Evolutionary conservation across 164 flowering plant genomes (phyloP).

Genomic region (Taxillus chinensis): DNA sequence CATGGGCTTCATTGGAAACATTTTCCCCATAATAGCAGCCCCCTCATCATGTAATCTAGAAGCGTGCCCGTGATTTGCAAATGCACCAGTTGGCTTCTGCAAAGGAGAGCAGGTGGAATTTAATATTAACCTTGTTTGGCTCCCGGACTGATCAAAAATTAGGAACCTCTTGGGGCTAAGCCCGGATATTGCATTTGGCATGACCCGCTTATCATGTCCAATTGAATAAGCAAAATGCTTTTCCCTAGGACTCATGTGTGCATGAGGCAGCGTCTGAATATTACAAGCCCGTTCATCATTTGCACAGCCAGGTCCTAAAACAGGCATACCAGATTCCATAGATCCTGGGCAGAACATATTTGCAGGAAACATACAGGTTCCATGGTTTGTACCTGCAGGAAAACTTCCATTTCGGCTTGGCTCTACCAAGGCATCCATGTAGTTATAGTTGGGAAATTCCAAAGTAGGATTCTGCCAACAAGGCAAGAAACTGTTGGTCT

Average conservation of each 20-base stretch:
- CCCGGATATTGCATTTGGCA: conserved; percentile 6
- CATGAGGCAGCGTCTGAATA: conserved; percentile 9
- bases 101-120: conserved; percentile 9
- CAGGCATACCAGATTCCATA: conserved; percentile 6
- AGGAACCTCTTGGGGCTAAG: conserved; percentile 15
- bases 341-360: conserved; percentile 7
- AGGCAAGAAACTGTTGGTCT: conserved; percentile 11
- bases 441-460: conserved; percentile 12
- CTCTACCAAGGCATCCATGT: conserved; percentile 10
- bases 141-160: conserved; percentile 27
- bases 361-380: conserved; percentile 6
- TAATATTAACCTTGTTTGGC: conserved; percentile 15
- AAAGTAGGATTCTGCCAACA: conserved; percentile 11
- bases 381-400: conserved; percentile 6
- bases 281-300: conserved; percentile 10
- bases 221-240: background rate
- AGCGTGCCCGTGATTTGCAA: background rate
- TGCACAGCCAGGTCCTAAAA: conserved; percentile 6
- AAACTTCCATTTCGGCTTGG: conserved; percentile 10
- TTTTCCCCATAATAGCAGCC: conserved; percentile 2
- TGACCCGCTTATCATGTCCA: background rate
- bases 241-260: conserved; percentile 5
- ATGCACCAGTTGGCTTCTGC: conserved; percentile 5
- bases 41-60: background rate
- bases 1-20: background rate